Base-by-base conservation (phyloP, 306 rosid genomes). In the Quercus variabilis region DNA sequence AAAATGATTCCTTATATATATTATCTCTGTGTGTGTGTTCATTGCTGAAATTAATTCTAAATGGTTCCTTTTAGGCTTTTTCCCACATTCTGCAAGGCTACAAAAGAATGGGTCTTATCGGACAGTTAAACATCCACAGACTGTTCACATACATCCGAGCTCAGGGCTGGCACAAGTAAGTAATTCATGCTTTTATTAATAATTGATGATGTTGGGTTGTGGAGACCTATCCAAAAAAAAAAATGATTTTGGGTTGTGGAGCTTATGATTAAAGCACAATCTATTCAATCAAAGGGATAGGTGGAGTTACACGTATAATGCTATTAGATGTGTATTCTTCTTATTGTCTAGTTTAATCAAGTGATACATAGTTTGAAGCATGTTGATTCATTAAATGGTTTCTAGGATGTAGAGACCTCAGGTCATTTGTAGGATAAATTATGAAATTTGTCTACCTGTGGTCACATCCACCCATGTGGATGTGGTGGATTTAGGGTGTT, bases 121-220 rank as follows among this genome's bases (percentile, higher is more conserved):
- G 64, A 91, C 97, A 0, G 83, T 91, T 9, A 95, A 91, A 80
- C 94, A 86, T 83, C 88, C 92, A 1, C 97, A 95, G 82, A 91
- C 97, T 30, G 99, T 95, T 78, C 90, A 95, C 77, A 91, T 95
- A 89, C 99, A 95, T 74, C 98, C 99, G 41, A 95, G 97, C 85
- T 90, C 97, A 3, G 99, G 99, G 74, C 81, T 95, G 55, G 86
- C 97, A 52, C 94, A 92, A 91, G 98, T 92, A 79, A 62, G 11
- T 41, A 30, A 65, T 65, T 30, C 9, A 30, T 33, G 18, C 21
- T 65, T 43, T 65, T 9, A 65, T 65, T 65, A 31, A 17, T 17
- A 2, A 7, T 31, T 26, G 69, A 62, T 62, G 19, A 26, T 62
- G n/a, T 26, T 14, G 14, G 35, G 35, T 4, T 33, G 6, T 33